phyloP scores from a whole-genome alignment of 805 yeast species.

The Lipomyces chichibuensis region DNA sequence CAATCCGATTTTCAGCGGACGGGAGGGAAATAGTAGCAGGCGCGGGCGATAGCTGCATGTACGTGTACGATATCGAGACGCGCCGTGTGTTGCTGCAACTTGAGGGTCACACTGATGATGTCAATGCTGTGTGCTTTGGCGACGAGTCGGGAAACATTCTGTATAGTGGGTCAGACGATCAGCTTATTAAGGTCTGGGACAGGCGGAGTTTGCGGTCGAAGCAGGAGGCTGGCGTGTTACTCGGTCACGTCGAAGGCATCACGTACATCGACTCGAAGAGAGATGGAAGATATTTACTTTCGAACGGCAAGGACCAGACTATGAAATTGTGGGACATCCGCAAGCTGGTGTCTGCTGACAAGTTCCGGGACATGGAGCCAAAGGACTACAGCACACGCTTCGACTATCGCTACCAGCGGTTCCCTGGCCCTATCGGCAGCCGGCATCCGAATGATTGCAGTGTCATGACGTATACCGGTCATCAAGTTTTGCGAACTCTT shows the following conservation, averaged over 20 bases:
- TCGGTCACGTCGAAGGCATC: constrained; percentile 43
- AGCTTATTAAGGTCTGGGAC: constrained; percentile 57
- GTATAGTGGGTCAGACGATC: constrained; percentile 57
- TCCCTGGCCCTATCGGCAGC: constrained; percentile 34
- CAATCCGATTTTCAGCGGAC: constrained; percentile 38
- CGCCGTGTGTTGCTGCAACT: constrained; percentile 20
- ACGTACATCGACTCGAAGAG: constrained; percentile 40
- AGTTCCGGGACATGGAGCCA: constrained; percentile 11
- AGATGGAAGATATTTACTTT: constrained; percentile 39
- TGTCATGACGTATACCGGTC: constrained; percentile 42
- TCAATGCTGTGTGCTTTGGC: constrained; percentile 40
- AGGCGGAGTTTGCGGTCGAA: constrained; percentile 32
- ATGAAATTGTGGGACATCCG: constrained; percentile 44
- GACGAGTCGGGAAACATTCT: constrained; percentile 46
- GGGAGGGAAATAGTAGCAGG: constrained; percentile 38
- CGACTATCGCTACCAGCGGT: constrained; percentile 38
- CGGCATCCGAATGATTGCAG: constrained; percentile 40
- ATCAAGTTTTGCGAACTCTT: constrained; percentile 39
- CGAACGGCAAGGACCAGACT: constrained; percentile 43
- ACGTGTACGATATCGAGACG: constrained; percentile 37
- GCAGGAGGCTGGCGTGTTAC: constrained; percentile 38
- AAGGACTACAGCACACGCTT: constrained; percentile 31
- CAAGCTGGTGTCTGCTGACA: constrained; percentile 29
- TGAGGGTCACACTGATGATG: constrained; percentile 38
- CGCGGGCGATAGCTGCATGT: constrained; percentile 31